Percentiles rank a stretch among this genome's conserved stretches.
phyloP scores from a whole-genome alignment of 2,329 filamentous ascomycete genomes.

The Diaporthe destruens region DNA sequence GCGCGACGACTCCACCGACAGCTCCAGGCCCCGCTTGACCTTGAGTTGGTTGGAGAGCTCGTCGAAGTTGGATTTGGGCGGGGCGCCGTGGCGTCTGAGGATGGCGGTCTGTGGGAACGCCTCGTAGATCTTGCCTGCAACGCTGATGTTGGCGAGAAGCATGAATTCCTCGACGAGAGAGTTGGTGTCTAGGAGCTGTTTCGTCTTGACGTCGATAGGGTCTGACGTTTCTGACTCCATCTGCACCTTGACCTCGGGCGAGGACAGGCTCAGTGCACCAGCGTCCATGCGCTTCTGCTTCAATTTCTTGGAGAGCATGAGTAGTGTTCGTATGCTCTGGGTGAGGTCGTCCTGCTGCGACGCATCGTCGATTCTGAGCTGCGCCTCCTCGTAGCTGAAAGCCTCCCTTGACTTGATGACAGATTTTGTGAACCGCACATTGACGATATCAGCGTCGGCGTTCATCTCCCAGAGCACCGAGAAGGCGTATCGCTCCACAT shows the following conservation, averaged over 20 bases:
- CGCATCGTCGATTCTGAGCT: constrained; percentile 90
- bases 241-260: constrained; percentile 97
- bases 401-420: constrained; percentile 97
- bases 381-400: constrained; percentile 97
- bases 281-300: constrained; percentile 97
- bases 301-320: constrained; percentile 91
- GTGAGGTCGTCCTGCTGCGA: constrained; percentile 92
- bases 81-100: constrained; percentile 89
- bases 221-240: constrained; percentile 96
- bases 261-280: constrained; percentile 93
- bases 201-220: constrained; percentile 95
- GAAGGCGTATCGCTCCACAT: constrained; percentile 94
- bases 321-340: constrained; percentile 85
- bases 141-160: constrained; percentile 96
- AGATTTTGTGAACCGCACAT: constrained; percentile 92
- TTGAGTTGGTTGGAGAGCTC: constrained; percentile 92
- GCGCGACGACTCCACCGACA: constrained; percentile 87
- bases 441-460: constrained; percentile 85
- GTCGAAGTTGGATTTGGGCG: constrained; percentile 96
- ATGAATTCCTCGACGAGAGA: constrained; percentile 99
- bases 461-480: constrained; percentile 92
- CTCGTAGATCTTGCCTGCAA: constrained; percentile 89
- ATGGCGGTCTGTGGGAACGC: constrained; percentile 96
- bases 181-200: constrained; percentile 93
- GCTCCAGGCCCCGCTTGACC: constrained; percentile 83